Conservation (phyloP, 495 filamentous ascomycete species). For the Astrothelium macrocarpum region DNA sequence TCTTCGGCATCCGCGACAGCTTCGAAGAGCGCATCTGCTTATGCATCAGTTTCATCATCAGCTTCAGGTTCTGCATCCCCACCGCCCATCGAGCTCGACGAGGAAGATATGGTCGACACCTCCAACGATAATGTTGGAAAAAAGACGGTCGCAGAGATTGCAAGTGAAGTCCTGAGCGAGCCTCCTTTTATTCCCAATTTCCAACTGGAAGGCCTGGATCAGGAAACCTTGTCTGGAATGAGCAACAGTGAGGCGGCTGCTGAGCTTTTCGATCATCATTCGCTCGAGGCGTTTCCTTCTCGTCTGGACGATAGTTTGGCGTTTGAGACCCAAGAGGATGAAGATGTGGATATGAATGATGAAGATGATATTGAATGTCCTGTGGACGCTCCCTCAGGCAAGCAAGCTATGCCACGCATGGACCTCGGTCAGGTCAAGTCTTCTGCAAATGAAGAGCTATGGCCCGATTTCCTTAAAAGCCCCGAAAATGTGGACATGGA, state of each 20-base stretch:
- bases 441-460: constrained; percentile 26
- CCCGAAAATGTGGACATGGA: constrained; percentile 85
- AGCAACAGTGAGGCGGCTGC: constrained; percentile 31
- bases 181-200: background rate
- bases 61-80: constrained; percentile 17
- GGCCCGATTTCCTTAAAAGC: constrained; percentile 58
- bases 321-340: background rate
- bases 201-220: constrained; percentile 1
- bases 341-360: constrained; percentile 11
- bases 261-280: constrained; percentile 32
- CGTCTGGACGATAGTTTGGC: background rate
- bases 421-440: constrained; percentile 4
- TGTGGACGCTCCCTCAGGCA: background rate
- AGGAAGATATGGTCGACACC: constrained; percentile 13
- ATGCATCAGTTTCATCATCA: constrained; percentile 18
- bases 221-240: constrained; percentile 17
- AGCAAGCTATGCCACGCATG: constrained; percentile 2
- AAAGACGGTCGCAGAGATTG: background rate
- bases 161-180: background rate
- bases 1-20: constrained; percentile 18
- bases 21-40: constrained; percentile 33
- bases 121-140: background rate
- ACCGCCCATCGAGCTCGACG: constrained; percentile 8
- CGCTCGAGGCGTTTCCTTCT: background rate
- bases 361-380: background rate